Evolutionary conservation across 257 asterid species (phyloP).

Genomic region (Primulina huaijiensis): DNA sequence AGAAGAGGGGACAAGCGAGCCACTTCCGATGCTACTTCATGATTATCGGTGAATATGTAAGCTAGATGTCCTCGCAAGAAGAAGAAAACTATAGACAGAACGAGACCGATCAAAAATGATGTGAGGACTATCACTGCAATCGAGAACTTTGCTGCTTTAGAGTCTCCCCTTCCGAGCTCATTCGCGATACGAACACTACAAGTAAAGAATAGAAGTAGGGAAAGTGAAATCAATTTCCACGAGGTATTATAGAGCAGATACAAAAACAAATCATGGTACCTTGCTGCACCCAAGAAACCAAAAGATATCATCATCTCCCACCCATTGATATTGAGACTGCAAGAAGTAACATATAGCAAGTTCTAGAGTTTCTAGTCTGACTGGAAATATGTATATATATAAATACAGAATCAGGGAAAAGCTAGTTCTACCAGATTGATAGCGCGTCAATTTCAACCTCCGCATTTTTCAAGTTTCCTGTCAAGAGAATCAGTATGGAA

Average conservation of each 20-base stretch:
- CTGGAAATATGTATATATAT: neutral
- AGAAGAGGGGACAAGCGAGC: constrained; percentile 54
- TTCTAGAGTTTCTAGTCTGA: neutral
- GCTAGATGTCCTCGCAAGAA: constrained; percentile 53
- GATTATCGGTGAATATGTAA: constrained; percentile 50
- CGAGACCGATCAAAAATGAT: constrained; percentile 44
- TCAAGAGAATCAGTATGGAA: constrained; percentile 55
- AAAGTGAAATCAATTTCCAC: neutral
- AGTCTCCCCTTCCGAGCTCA: constrained; percentile 72
- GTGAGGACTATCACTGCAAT: constrained; percentile 40
- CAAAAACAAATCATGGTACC: constrained; percentile 33
- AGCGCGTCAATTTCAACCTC: constrained; percentile 68
- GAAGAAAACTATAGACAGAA: constrained; percentile 44
- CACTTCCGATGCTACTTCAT: constrained; percentile 43
- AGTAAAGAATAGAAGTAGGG: neutral
- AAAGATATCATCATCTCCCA: constrained; percentile 80
- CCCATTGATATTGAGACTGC: constrained; percentile 67
- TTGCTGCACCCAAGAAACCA: constrained; percentile 68
- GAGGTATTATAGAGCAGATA: neutral
- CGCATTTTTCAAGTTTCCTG: constrained; percentile 61
- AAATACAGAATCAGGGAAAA: neutral
- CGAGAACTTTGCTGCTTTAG: constrained; percentile 57
- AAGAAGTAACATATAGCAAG: neutral
- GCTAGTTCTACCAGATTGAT: constrained; percentile 54
- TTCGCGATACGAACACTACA: constrained; percentile 64